These are phyloP conservation scores for Malassezia cuniculi DNA, from an alignment of 1,284 basidiomycete species.

Conservation along the genomic window DNA sequence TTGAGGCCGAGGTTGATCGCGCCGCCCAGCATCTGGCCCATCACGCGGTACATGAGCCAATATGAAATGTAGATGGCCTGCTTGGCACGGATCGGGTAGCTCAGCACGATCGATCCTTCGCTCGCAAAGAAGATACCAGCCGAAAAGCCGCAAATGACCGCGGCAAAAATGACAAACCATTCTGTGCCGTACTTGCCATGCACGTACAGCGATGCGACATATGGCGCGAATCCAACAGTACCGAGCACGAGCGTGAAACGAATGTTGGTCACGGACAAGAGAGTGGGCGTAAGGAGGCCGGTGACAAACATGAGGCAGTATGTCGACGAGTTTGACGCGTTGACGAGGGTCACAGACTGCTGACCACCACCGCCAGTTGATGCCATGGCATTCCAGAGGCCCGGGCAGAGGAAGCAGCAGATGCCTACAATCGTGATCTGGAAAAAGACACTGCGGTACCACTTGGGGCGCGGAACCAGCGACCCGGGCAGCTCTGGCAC, in stretches of 20 bases:
- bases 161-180: constrained; percentile 46
- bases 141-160: constrained; percentile 43
- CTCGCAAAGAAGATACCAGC: constrained; percentile 44
- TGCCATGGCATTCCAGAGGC: constrained; percentile 43
- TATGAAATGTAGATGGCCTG: constrained; percentile 42
- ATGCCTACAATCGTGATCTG: constrained; percentile 42
- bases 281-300: constrained; percentile 20
- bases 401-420: constrained; percentile 43
- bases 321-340: constrained; percentile 45
- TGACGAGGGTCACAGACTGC: constrained; percentile 33
- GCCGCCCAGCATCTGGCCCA: constrained; percentile 42
- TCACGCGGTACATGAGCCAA: constrained; percentile 43
- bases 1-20: constrained; percentile 46
- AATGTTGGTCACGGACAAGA: constrained; percentile 31
- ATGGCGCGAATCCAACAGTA: constrained; percentile 37
- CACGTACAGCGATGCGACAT: constrained; percentile 42
- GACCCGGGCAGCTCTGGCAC: too few species aligned
- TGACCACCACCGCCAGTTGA: constrained; percentile 42
- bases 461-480: too few species aligned
- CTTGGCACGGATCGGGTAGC: constrained; percentile 37
- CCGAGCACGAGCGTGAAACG: constrained; percentile 40
- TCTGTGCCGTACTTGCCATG: constrained; percentile 27
- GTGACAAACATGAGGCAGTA: constrained; percentile 46
- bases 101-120: constrained; percentile 25
- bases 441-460: constrained; percentile 27